phyloP scores from a whole-genome alignment of 1,284 basidiomycete genomes.

The Malassezia dermatis region DNA sequence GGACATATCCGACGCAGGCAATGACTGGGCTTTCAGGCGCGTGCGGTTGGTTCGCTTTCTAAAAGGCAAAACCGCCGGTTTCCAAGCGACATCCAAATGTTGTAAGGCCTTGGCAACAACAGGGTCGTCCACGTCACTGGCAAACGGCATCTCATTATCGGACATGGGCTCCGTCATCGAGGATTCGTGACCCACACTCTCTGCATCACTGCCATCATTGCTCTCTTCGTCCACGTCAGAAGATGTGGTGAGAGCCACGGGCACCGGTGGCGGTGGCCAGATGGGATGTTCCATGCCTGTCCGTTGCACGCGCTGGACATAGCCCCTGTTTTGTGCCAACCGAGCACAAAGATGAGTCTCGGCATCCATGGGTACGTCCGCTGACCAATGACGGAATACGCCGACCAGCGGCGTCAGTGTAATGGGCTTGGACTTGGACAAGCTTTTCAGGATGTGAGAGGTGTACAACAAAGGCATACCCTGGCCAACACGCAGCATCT shows the following conservation, averaged over 20 bases:
- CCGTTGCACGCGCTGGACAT: slow-evolving; percentile 6
- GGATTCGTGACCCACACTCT: slow-evolving; percentile 10
- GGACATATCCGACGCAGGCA: slow-evolving; percentile 15
- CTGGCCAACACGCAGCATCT: slow-evolving; percentile 44
- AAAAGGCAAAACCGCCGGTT: slow-evolving; percentile 23
- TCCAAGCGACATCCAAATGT: slow-evolving; percentile 1
- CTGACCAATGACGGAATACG: slow-evolving; percentile 29
- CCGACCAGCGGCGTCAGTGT: slow-evolving; percentile 41
- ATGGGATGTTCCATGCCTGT: neutral
- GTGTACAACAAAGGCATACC: slow-evolving; percentile 44
- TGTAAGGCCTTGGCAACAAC: slow-evolving; percentile 33
- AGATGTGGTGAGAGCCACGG: neutral
- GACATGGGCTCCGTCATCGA: slow-evolving; percentile 4
- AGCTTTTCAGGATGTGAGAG: slow-evolving; percentile 24
- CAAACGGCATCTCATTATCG: slow-evolving; percentile 9
- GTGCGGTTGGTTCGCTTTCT: slow-evolving; percentile 41
- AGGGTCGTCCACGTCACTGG: slow-evolving; percentile 21
- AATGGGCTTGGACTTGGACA: slow-evolving; percentile 28
- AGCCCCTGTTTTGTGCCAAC: slow-evolving; percentile 4
- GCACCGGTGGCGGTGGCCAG: neutral
- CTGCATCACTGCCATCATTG: neutral
- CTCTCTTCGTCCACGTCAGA: neutral
- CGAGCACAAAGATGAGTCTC: slow-evolving; percentile 1
- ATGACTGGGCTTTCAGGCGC: slow-evolving; percentile 30
- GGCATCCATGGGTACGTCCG: slow-evolving; percentile 17